These are phyloP conservation scores for Neurospora sp. DNA, from an alignment of 495 filamentous ascomycete species.

Conservation along the genomic window DNA sequence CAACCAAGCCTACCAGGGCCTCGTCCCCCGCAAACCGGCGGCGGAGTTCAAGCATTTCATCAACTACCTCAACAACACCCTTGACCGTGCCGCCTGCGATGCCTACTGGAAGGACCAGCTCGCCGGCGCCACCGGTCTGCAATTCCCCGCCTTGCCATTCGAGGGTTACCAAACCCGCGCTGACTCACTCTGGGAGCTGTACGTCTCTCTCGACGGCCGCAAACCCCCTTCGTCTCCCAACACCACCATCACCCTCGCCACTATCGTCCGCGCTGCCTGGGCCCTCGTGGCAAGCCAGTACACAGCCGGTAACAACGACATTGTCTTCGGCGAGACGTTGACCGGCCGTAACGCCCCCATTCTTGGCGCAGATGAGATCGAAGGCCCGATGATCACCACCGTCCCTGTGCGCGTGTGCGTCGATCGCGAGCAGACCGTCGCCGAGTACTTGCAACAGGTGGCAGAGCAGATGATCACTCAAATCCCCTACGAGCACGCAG, in stretches of 20 bases:
- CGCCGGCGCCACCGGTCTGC: conserved; percentile 40
- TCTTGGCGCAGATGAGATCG: conserved; percentile 39
- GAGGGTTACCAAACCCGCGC: conserved; percentile 44
- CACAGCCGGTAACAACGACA: conserved; percentile 39
- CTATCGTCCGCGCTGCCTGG: conserved; percentile 54
- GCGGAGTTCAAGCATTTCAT: conserved; percentile 38
- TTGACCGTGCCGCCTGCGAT: conserved; percentile 23
- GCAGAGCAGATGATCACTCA: conserved; percentile 43
- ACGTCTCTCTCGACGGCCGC: conserved; percentile 33
- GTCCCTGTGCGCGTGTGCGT: conserved; percentile 49
- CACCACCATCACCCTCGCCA: conserved; percentile 42
- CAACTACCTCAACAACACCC: conserved; percentile 26
- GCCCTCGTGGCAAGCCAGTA: conserved; percentile 46
- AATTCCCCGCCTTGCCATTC: conserved; percentile 49
- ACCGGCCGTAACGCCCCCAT: conserved; percentile 44
- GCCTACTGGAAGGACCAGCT: conserved; percentile 35
- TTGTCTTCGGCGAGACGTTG: conserved; percentile 46
- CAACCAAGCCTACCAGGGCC: conserved; percentile 27
- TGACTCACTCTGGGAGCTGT: conserved; percentile 41
- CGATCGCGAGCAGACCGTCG: conserved; percentile 14
- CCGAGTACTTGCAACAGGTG: conserved; percentile 37
- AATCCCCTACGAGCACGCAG: conserved; percentile 55
- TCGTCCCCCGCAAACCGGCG: conserved; percentile 32
- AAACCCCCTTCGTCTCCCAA: neutral
- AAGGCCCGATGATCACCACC: conserved; percentile 55